A percentile compares a stretch with the other conserved stretches of the same genome.
Conservation (phyloP, 2,329 filamentous ascomycete genomes). For the Acrocalymma vagum region DNA sequence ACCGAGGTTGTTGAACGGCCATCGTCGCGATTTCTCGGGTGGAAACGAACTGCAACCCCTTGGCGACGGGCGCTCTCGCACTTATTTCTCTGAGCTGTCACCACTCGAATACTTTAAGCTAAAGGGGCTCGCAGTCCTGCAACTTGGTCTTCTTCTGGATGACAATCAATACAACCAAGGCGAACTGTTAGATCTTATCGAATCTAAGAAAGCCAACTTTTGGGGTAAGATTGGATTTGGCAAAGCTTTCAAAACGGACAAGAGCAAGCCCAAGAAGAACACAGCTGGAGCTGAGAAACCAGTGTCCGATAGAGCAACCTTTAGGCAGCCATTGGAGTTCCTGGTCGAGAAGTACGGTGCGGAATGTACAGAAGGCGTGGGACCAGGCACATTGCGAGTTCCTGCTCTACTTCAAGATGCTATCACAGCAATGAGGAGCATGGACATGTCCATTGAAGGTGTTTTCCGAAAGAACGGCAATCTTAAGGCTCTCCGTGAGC, state of each 20-base stretch:
- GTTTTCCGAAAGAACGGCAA: constrained; percentile 99
- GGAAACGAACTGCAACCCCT: constrained; percentile 61
- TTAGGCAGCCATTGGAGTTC: constrained; percentile 86
- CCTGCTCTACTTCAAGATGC: constrained; percentile 96
- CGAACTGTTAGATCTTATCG: constrained; percentile 89
- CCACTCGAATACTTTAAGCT: constrained; percentile 98
- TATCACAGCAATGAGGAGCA: constrained; percentile 93
- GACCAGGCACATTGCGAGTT: constrained; percentile 87
- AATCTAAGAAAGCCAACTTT: constrained; percentile 91
- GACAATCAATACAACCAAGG: constrained; percentile 93
- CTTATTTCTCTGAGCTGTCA: constrained; percentile 95
- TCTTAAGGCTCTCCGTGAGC: constrained; percentile 89
- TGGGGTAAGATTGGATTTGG: constrained; percentile 99
- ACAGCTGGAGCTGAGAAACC: constrained; percentile 53
- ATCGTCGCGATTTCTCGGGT: constrained; percentile 72
- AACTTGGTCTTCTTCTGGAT: constrained; percentile 92
- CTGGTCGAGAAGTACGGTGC: constrained; percentile 94
- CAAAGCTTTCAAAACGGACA: constrained; percentile 92
- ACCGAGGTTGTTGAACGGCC: constrained; percentile 73
- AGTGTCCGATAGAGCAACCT: constrained; percentile 75
- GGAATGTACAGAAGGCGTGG: constrained; percentile 97
- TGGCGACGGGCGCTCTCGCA: constrained; percentile 67
- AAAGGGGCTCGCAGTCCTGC: constrained; percentile 90
- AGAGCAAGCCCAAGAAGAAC: constrained; percentile 80
- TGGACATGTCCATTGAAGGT: constrained; percentile 98